Evolutionary conservation across 106 monocot species (phyloP).

Genomic region (Ottelia alismoides): DNA sequence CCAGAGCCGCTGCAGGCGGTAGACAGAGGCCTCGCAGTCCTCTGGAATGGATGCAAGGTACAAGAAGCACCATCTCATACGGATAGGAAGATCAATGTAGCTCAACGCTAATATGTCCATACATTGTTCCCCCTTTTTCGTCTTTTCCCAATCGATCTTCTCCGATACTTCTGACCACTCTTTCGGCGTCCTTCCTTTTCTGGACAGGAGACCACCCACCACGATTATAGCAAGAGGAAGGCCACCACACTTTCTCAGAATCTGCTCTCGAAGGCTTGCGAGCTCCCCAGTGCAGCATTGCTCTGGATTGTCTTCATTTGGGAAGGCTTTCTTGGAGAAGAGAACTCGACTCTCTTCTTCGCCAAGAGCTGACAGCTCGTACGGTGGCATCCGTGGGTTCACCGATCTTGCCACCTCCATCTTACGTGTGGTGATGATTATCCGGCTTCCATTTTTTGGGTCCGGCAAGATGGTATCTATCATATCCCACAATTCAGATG

Average conservation of each 20-base stretch:
- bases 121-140: background rate
- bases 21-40: background rate
- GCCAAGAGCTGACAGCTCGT: background rate
- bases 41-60: background rate
- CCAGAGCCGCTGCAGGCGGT: background rate
- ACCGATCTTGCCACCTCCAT: slow-evolving; percentile 6
- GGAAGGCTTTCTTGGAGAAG: slow-evolving; percentile 11
- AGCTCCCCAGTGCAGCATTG: background rate
- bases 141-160: background rate
- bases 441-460: slow-evolving; percentile 6
- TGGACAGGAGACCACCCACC: background rate
- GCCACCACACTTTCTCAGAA: background rate
- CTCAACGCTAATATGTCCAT: background rate
- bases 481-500: slow-evolving; percentile 8
- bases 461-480: background rate
- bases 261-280: background rate
- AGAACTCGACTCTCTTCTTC: slow-evolving; percentile 5
- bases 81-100: background rate
- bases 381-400: background rate
- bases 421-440: slow-evolving; percentile 20
- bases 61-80: background rate
- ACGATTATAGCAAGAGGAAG: background rate
- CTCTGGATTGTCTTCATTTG: background rate
- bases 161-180: background rate
- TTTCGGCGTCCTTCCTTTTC: background rate